Conservation (phyloP, 148 eudicot species). For the Vaccinium macrocarpon region DNA sequence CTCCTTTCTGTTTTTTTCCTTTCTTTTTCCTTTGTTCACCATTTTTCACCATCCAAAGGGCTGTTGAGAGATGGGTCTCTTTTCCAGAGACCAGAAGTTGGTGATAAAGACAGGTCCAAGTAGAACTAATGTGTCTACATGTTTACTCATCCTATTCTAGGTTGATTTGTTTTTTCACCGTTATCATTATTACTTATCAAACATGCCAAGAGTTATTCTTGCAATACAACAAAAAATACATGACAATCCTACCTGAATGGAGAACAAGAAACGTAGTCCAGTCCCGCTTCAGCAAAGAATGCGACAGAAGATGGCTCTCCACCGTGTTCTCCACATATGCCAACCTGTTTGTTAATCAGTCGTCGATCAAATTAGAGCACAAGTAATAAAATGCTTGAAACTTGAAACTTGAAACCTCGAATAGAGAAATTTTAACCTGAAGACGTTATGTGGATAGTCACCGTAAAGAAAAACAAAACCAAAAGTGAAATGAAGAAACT, state of each 20-base stretch:
- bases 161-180: neutral
- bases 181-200: no score
- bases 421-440: neutral
- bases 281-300: slow-evolving; percentile 80
- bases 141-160: neutral
- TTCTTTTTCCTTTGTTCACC: neutral
- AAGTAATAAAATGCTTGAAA: no score
- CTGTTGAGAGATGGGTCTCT: neutral
- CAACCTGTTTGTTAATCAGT: slow-evolving; percentile 50
- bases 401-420: neutral
- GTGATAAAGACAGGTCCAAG: neutral
- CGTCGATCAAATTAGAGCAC: neutral
- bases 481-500: neutral
- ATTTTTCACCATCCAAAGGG: neutral
- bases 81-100: neutral
- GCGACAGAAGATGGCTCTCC: slow-evolving; percentile 98
- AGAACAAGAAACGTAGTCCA: slow-evolving; percentile 95
- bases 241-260: slow-evolving; percentile 70
- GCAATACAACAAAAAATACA: neutral
- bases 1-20: no score
- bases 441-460: neutral
- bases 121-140: neutral
- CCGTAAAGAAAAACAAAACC: neutral
- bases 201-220: neutral
- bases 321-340: slow-evolving; percentile 98